Evolutionary conservation across 345 rosid genomes (phyloP), one percentile per base, ranked within the genome.

Genomic region (Hypericum androsaemum): DNA sequence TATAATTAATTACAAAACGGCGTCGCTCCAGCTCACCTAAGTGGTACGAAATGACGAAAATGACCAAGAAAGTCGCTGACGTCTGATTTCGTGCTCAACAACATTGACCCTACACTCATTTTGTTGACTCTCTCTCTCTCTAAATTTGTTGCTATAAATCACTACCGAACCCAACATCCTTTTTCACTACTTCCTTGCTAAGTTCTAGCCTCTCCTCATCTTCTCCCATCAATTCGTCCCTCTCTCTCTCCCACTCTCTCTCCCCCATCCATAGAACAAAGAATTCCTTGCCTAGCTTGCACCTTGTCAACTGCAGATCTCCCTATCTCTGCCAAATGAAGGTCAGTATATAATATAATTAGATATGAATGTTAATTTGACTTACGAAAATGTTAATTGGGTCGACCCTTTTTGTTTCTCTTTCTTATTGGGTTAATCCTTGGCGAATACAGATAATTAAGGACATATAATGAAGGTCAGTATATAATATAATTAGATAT

Each of bases 381-480:
- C 0, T 12, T 46, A 7, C 2, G 32, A 46, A 13, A 46, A 14
- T 32, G 6, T 41, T 5, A 1, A 35, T 22, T 41, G 40, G 41
- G 48, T 50, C 32, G 32, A 22, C 1, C 32, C 32, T 4, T 22
- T 1, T 22, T 4, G n/a, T 4, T 22, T 22, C 32, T 22, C 32
- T 22, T 22, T 22, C 32, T 22, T 22, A 22, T 22, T 4, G n/a
- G n/a, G n/a, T n/a, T n/a, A n/a, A n/a, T n/a, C n/a, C n/a, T n/a
- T n/a, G n/a, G n/a, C n/a, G n/a, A n/a, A n/a, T n/a, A n/a, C n/a
- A n/a, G n/a, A n/a, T n/a, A n/a, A n/a, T n/a, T n/a, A n/a, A n/a
- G n/a, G n/a, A n/a, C n/a, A n/a, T n/a, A n/a, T n/a, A 38, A 52
- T 61, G 58, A 61, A 39, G 64, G 57, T 52, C 12, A 43, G 32